Base-by-base conservation (phyloP, 2,329 filamentous ascomycete genomes). In the Fusarium sp. region DNA sequence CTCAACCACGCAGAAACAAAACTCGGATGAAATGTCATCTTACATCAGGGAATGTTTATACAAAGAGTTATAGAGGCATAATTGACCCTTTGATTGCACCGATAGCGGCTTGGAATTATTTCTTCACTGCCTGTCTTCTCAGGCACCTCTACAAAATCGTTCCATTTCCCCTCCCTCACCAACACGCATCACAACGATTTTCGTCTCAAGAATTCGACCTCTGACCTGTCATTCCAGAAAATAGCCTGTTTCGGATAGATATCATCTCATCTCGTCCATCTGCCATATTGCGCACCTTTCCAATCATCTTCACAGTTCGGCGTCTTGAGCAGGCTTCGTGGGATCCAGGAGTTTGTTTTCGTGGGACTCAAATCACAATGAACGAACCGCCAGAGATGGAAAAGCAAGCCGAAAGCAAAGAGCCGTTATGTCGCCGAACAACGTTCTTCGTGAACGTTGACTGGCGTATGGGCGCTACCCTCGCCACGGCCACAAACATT, bases 391-490 rank as follows among this genome's bases (percentile, higher is more conserved):
- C 41, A 28, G 34, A 28, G 4, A 68, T 68, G 65, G 34, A 45
- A 37, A 37, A n/a, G 3, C 10, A 11, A n/a, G 13, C 7, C 5
- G 25, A 40, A 18, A 28, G 11, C 11, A 46, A 34, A 30, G 68
- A 71, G 43, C 69, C 70, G 4, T 21, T 69, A 4, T 69, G 58
- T 37, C 61, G 42, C 8, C 63, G 70, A 3, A 63, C 65, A 1
- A 75, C 72, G 2, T 78, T 78, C 43, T 78, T 66, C 42, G 70
- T 78, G 51, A 74, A 75, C 4, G 57, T 53, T 0, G 69, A 76
- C 41, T 75, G 75, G 71, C 59, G 64, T 0, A 34, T 69, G 49
- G 70, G 66, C 2, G 25, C 60, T 12, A 56, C 43, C 1, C 49
- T 70, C 7, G 56, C 61, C 2, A 64, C 66, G 3, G 65, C 60